phyloP scores from a whole-genome alignment of 192 early-diverging fungal genomes.

The Cladochytrium replicatum region DNA sequence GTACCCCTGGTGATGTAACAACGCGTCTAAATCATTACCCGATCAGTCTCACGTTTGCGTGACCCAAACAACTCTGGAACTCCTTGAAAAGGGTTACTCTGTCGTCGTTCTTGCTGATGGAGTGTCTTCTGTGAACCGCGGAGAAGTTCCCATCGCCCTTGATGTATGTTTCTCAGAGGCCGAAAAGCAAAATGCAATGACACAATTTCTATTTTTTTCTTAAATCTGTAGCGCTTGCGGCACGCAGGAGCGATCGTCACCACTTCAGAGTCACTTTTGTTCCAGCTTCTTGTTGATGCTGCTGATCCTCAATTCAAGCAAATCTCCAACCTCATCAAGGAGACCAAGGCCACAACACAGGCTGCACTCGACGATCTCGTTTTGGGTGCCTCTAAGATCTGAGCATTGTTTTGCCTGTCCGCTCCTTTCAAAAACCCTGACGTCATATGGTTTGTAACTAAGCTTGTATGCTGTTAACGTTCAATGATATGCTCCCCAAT shows the following conservation, averaged over 20 bases:
- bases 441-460: too few relatives aligned
- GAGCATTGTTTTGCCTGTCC: too few relatives aligned
- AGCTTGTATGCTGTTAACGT: too few relatives aligned
- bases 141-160: slow-evolving; percentile 77
- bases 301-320: slow-evolving; percentile 68
- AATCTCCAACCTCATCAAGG: slow-evolving; percentile 76
- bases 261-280: slow-evolving; percentile 36
- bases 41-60: slow-evolving; percentile 86
- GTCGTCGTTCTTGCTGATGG: slow-evolving; percentile 91
- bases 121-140: slow-evolving; percentile 80
- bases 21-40: neutral
- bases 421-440: too few relatives aligned
- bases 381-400: too few relatives aligned
- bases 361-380: slow-evolving; percentile 25
- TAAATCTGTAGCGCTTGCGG: slow-evolving; percentile 14
- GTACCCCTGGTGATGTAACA: neutral
- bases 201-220: neutral
- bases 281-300: slow-evolving; percentile 57
- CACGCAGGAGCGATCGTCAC: slow-evolving; percentile 27
- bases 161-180: slow-evolving; percentile 34
- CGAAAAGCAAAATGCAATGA: neutral
- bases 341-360: slow-evolving; percentile 53
- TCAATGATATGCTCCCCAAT: too few relatives aligned
- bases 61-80: slow-evolving; percentile 84
- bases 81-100: slow-evolving; percentile 62